Evolutionary conservation across 352 stramenopile genomes (phyloP), one percentile per base, ranked within the genome.

Genomic region (Phytopythium delawarense): DNA sequence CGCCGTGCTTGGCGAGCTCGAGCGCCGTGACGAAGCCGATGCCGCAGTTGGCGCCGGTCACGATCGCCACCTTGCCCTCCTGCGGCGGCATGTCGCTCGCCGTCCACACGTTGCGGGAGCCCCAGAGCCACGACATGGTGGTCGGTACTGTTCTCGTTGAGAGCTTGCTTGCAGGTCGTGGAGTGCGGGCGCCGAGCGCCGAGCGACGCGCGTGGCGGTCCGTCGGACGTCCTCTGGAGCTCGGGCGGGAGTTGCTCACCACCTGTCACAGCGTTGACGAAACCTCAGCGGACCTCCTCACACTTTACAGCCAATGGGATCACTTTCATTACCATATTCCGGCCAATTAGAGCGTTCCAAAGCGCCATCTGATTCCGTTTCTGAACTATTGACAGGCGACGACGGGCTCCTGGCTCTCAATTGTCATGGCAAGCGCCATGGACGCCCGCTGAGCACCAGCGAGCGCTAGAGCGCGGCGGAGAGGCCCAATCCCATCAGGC

Each of bases 11-110:
- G 2, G 76, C 88, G 49, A 96, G 70, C 23, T 70, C 61, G 54
- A 71, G 74, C n/a, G 88, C 79, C 2, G 81, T 74, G 63, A 90
- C 80, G 40, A 82, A 92, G 28, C 90, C 90, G 63, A 97, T 87
- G 11, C 90, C 87, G 20, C 81, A 86, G 67, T 94, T 96, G 53
- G 67, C 72, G 35, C 89, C 89, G 7, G 89, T 97, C 39, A 97
- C 84, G 69, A 96, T 72, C 30, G 74, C 87, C 30, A 96, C 50
- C 37, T 81, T 96, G 30, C 62, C 78, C 12, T 61, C 34, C 61
- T 77, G 67, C 16, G 74, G 70, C 34, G 71, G 44, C 34, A 87
- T 78, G 16, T 74, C 46, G n/a, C 45, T 61, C 15, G 61, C 65
- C 25, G 63, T 60, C 69, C 66, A 73, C 37, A 37, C 54, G 21